These are phyloP conservation scores for Emydomyces testavorans DNA, from an alignment of 2,329 filamentous ascomycete genomes.

Conservation along the genomic window DNA sequence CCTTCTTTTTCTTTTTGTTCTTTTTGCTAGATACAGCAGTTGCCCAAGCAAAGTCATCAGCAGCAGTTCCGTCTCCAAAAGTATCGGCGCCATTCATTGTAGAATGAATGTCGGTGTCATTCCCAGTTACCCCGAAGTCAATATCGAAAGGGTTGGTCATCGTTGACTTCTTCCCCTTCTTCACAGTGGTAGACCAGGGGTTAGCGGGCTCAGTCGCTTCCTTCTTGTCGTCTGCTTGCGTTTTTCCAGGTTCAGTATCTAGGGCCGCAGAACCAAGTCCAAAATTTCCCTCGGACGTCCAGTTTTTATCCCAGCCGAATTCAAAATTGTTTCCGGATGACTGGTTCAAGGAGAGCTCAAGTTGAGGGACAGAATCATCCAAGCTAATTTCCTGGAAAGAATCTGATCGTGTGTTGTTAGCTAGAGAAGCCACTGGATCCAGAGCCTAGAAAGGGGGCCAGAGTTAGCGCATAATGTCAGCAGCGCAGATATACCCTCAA, in stretches of 20 bases:
- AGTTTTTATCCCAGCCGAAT: constrained; percentile 52
- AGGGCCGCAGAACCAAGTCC: constrained; percentile 1
- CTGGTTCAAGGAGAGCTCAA: constrained; percentile 44
- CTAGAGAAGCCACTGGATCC: constrained; percentile 26
- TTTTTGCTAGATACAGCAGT: constrained; percentile 41
- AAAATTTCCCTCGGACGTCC: constrained; percentile 40
- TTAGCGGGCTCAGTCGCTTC: constrained; percentile 25
- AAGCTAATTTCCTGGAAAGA: constrained; percentile 60
- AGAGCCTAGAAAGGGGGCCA: constrained; percentile 18
- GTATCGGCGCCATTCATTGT: constrained; percentile 17
- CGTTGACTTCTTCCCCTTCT: constrained; percentile 27
- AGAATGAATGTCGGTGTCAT: constrained; percentile 31
- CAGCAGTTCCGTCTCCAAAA: constrained; percentile 30
- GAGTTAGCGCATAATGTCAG: constrained; percentile 10
- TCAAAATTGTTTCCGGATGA: constrained; percentile 30
- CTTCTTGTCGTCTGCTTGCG: too few relatives aligned
- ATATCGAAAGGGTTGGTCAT: constrained; percentile 32
- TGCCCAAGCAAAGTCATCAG: constrained; percentile 31
- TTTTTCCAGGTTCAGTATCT: constrained; percentile 18
- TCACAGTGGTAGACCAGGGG: constrained; percentile 31
- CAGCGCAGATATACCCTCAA: neutral
- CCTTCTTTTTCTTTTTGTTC: constrained; percentile 38
- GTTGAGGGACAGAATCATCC: constrained; percentile 47
- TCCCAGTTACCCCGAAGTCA: constrained; percentile 26
- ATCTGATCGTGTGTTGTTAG: constrained; percentile 33